Evolutionary conservation across 345 rosid species (phyloP).

Genomic region (Psidium guajava): DNA sequence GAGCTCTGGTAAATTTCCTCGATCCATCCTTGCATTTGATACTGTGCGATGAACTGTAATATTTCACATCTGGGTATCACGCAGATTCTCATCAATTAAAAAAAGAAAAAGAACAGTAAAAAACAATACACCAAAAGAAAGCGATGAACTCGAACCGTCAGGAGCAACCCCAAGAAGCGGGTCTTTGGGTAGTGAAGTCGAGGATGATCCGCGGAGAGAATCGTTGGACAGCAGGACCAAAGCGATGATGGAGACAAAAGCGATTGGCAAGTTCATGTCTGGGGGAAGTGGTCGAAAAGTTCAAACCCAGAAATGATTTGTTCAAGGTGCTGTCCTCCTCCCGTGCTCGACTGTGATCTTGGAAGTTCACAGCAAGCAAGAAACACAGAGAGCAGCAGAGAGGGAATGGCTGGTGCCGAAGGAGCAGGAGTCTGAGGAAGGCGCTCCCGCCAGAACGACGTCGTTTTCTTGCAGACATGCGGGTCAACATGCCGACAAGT

Average conservation of each 20-base stretch:
- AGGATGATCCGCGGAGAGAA: conserved; percentile 26
- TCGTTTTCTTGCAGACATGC: not conserved
- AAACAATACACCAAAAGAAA: not conserved
- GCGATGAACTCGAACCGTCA: conserved; percentile 37
- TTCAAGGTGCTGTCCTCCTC: not conserved
- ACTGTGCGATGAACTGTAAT: conserved; percentile 52
- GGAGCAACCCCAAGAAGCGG: conserved; percentile 80
- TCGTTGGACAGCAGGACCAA: not conserved
- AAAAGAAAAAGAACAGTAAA: not conserved
- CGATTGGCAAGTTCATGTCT: conserved; percentile 23
- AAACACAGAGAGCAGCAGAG: not conserved
- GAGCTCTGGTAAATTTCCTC: conserved; percentile 55
- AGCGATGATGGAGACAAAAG: conserved; percentile 12
- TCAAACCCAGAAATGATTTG: not conserved
- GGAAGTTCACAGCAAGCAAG: not conserved
- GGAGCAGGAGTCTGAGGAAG: not conserved
- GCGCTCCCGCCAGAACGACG: not conserved
- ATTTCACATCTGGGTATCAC: conserved; percentile 49
- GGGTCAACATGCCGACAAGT: not conserved
- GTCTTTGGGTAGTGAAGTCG: conserved; percentile 24
- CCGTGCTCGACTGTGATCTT: not conserved
- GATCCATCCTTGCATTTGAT: conserved; percentile 84
- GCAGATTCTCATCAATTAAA: not conserved
- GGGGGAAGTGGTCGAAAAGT: not conserved
- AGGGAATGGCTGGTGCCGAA: not conserved